Conservation (phyloP, 1,284 basidiomycete species). For the Apiotrichum porosum region DNA sequence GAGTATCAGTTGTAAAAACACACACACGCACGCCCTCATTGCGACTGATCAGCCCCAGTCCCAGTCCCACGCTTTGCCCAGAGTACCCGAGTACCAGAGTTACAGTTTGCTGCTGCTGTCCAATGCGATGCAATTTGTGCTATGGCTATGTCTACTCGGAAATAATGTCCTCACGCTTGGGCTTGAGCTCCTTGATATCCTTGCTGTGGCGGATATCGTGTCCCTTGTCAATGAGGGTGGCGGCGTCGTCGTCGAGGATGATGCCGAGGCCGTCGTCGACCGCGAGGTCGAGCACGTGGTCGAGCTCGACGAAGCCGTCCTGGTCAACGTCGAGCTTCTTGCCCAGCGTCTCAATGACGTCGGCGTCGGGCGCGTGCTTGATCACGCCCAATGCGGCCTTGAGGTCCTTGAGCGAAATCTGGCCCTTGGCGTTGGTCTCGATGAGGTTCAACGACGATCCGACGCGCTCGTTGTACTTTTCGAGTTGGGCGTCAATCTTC, state of each 20-base stretch:
- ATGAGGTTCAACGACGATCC: slow-evolving; percentile 92
- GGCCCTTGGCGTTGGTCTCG: slow-evolving; percentile 82
- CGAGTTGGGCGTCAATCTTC: slow-evolving; percentile 89
- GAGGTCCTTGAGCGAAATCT: slow-evolving; percentile 84
- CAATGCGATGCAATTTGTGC: neutral
- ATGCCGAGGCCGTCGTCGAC: slow-evolving; percentile 47
- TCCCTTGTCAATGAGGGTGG: slow-evolving; percentile 42
- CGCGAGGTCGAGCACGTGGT: slow-evolving; percentile 49
- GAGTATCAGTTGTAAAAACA: no score
- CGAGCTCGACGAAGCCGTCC: slow-evolving; percentile 75
- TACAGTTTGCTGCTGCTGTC: no score
- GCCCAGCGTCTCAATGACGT: slow-evolving; percentile 80
- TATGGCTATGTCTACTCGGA: slow-evolving; percentile 26
- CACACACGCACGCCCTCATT: no score
- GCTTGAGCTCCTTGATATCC: slow-evolving; percentile 43
- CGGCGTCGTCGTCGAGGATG: slow-evolving; percentile 42
- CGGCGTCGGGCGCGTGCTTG: slow-evolving; percentile 87
- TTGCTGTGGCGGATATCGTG: slow-evolving; percentile 45
- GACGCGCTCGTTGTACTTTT: slow-evolving; percentile 86
- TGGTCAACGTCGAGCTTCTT: slow-evolving; percentile 94
- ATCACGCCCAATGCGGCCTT: slow-evolving; percentile 87
- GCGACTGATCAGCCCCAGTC: no score
- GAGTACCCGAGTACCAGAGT: no score
- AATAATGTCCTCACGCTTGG: slow-evolving; percentile 48
- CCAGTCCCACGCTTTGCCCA: no score